A percentile compares a stretch with the other conserved stretches of the same genome.
Evolutionary conservation across 768 basidiomycete genomes (phyloP).

Genomic region (Tubosaeta sp.): DNA sequence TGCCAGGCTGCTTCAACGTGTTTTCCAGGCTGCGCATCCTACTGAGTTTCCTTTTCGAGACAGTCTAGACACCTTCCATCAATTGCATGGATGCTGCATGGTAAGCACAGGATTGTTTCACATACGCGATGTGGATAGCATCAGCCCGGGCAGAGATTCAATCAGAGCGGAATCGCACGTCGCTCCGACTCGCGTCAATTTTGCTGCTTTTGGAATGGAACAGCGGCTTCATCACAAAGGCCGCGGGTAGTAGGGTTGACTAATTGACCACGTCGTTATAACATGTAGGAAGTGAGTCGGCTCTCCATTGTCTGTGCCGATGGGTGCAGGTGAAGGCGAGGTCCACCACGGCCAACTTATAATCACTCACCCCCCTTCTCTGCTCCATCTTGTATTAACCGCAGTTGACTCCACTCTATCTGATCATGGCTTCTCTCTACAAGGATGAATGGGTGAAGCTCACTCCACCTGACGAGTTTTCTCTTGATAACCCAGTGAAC

Average conservation of each 20-base stretch:
- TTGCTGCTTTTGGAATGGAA: slow-evolving; percentile 3
- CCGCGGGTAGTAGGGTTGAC: slow-evolving; percentile 9
- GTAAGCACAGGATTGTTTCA: slow-evolving; percentile 12
- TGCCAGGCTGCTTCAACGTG: slow-evolving; percentile 21
- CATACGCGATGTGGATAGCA: neutral
- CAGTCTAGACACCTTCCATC: slow-evolving; percentile 6
- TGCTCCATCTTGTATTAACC: neutral
- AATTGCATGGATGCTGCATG: slow-evolving; percentile 22
- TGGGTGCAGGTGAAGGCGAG: slow-evolving; percentile 21
- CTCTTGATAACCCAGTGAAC: slow-evolving; percentile 41
- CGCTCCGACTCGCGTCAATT: slow-evolving; percentile 3
- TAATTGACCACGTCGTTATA: slow-evolving; percentile 21
- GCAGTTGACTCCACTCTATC: slow-evolving; percentile 1
- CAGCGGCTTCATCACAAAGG: neutral
- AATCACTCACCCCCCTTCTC: slow-evolving; percentile 8
- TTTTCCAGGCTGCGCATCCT: slow-evolving; percentile 22
- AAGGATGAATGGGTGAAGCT: slow-evolving; percentile 29
- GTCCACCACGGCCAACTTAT: slow-evolving; percentile 19
- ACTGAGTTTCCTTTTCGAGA: slow-evolving; percentile 26
- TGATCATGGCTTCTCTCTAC: slow-evolving; percentile 16
- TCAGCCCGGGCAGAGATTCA: neutral
- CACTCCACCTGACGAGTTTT: slow-evolving; percentile 30
- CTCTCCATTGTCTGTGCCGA: slow-evolving; percentile 12
- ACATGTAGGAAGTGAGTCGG: slow-evolving; percentile 8
- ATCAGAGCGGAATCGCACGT: slow-evolving; percentile 6